These are phyloP conservation scores for Eucalyptus microcorys DNA, from an alignment of 345 rosid species.

Conservation along the genomic window DNA sequence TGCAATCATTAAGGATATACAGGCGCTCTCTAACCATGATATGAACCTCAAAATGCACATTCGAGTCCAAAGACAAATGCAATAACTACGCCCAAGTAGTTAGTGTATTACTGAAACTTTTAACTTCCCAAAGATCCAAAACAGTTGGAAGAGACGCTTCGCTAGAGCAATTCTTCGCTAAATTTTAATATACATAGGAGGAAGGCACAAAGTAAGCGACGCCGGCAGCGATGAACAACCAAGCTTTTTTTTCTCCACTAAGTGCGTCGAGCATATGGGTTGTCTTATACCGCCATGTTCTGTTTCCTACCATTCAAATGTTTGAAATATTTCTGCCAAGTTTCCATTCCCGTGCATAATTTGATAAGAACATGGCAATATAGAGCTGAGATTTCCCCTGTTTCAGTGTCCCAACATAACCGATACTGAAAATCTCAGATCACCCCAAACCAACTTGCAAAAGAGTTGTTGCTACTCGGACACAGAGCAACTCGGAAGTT, in stretches of 20 bases:
- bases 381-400: neutral
- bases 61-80: neutral
- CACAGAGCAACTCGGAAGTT: neutral
- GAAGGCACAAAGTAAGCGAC: neutral
- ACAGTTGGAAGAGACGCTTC: neutral
- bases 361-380: neutral
- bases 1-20: neutral
- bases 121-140: neutral
- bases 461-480: neutral
- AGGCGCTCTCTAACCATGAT: neutral
- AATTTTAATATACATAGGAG: neutral
- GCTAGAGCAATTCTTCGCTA: neutral
- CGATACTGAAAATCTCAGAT: neutral
- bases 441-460: neutral
- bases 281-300: neutral
- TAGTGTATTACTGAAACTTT: neutral
- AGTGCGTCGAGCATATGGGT: rapidly evolving
- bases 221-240: neutral
- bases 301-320: neutral
- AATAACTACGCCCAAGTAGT: neutral
- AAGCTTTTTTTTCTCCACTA: neutral
- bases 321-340: neutral
- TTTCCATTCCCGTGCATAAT: neutral
- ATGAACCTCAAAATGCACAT: neutral
- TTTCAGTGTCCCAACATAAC: neutral